Conservation (phyloP, 768 basidiomycete genomes). For the Leccinum imitatum region DNA sequence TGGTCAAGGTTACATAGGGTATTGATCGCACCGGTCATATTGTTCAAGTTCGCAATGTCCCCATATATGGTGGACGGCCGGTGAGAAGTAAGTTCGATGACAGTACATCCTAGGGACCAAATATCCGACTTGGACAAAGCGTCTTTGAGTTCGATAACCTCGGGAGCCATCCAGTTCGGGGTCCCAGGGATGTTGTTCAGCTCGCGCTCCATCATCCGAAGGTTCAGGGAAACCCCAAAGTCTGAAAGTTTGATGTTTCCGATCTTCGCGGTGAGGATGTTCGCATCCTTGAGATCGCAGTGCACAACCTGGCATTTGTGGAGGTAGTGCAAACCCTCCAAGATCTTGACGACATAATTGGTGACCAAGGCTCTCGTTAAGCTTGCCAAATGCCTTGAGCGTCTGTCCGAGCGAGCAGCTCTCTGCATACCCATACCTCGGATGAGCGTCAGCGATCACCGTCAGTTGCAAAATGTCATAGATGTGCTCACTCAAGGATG, state of each 20-base stretch:
- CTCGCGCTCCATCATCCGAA: constrained; percentile 85
- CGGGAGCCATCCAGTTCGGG: constrained; percentile 99
- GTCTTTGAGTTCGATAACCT: constrained; percentile 93
- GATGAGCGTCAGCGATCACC: constrained; percentile 14
- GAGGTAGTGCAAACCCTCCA: constrained; percentile 93
- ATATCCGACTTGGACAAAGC: constrained; percentile 91
- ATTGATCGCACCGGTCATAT: constrained; percentile 75
- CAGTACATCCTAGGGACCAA: constrained; percentile 94
- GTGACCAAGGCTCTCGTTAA: constrained; percentile 90
- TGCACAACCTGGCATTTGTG: constrained; percentile 90
- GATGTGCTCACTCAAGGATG: constrained; percentile 77
- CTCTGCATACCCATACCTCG: constrained; percentile 76
- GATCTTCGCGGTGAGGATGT: constrained; percentile 97
- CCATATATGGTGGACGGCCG: constrained; percentile 84
- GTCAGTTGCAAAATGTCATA: background rate
- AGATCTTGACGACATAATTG: constrained; percentile 92
- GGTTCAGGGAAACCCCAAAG: constrained; percentile 95
- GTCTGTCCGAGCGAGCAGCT: constrained; percentile 94
- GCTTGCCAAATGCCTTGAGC: constrained; percentile 87
- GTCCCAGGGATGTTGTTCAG: constrained; percentile 89
- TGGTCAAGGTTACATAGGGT: constrained; percentile 1
- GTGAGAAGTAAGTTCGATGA: constrained; percentile 83
- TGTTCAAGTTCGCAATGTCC: constrained; percentile 83
- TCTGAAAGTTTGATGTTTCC: constrained; percentile 97
- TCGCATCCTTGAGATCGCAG: constrained; percentile 97